A percentile compares a stretch with the other conserved stretches of the same genome.
Conservation (phyloP, 139 green algal species). For the Ulvella scutata region DNA sequence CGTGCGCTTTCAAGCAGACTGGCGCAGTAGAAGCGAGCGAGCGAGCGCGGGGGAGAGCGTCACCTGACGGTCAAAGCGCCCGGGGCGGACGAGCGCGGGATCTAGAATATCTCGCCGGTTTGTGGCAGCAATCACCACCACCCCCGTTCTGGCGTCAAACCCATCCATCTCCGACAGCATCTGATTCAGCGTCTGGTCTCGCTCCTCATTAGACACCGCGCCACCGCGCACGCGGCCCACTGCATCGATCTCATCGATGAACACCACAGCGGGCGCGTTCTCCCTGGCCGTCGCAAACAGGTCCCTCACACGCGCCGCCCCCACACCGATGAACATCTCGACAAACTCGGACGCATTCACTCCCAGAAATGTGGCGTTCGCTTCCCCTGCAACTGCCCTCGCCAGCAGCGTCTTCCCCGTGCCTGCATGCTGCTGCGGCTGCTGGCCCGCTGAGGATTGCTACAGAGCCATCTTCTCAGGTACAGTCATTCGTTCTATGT, state of each 20-base stretch:
- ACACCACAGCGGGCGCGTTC: conserved; percentile 81
- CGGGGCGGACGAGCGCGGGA: conserved; percentile 66
- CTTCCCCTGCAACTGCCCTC: conserved; percentile 43
- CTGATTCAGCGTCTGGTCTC: conserved; percentile 87
- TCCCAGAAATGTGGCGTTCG: conserved; percentile 93
- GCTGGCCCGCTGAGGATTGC: background rate
- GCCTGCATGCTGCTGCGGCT: conserved; percentile 39
- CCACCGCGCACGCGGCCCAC: conserved; percentile 59
- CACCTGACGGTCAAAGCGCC: conserved; percentile 35
- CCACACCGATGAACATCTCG: conserved; percentile 99
- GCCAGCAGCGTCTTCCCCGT: conserved; percentile 54
- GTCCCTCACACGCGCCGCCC: conserved; percentile 86
- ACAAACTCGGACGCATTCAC: conserved; percentile 95
- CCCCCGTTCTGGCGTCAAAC: conserved; percentile 47
- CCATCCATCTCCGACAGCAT: conserved; percentile 86
- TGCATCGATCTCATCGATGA: conserved; percentile 94
- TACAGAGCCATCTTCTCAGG: background rate
- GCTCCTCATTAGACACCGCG: conserved; percentile 70
- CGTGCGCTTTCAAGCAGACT: too few species aligned
- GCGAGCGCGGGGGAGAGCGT: too few species aligned
- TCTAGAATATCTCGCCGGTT: conserved; percentile 89
- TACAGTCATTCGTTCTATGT: background rate
- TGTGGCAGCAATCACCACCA: conserved; percentile 87
- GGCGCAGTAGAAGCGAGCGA: too few species aligned
- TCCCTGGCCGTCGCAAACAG: conserved; percentile 71